Evolutionary conservation across 495 filamentous ascomycete species (phyloP), one percentile per base, ranked within the genome.

Genomic region (Hyphodiscus hymeniophilus): DNA sequence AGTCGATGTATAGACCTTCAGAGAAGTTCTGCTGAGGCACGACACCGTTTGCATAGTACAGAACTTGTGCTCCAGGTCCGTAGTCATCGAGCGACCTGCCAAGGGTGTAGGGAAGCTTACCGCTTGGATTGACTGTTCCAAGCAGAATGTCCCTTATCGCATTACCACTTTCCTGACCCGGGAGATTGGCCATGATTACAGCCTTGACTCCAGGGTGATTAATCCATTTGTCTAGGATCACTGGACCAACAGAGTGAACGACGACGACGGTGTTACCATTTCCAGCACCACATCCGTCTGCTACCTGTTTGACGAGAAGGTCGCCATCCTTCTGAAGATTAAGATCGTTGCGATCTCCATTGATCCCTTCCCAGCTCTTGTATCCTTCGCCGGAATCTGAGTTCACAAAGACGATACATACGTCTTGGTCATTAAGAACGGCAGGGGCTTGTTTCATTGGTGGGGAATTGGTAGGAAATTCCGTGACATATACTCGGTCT

Each of bases 221-320:
- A 52, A 92, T 82, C 85, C 87, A 98, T 20, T 75, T 66, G 54
- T 96, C 92, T 49, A 96, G 60, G 10, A 89, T 64, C 4, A 94
- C 87, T 0, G 92, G 89, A 0, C 92, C 92, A 18, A 96, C 85
- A 2, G 92, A 73, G 62, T 98, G 92, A n/a, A 96, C 69, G 18
- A 96, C 76, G 1, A 96, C 88, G 12, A 96, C 70, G 8, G 86
- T 86, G 32, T 74, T 74, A 15, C 84, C 82, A 22, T 72, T 74
- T 38, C 79, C 82, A 17, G 66, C 64, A 24, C 81, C 79, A 56
- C 92, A 98, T 35, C 73, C 69, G 8, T 70, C 60, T 0, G 88
- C 85, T 2, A 95, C 87, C 7, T 74, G 62, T 21, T 79, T 60
- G 33, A 96, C 76, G 7, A 96, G 71, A 6, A 74, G 62, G 46